Percentiles rank a stretch among this genome's conserved stretches.
Conservation (phyloP, 768 basidiomycete species). For the Pisolithus microcarpus region DNA sequence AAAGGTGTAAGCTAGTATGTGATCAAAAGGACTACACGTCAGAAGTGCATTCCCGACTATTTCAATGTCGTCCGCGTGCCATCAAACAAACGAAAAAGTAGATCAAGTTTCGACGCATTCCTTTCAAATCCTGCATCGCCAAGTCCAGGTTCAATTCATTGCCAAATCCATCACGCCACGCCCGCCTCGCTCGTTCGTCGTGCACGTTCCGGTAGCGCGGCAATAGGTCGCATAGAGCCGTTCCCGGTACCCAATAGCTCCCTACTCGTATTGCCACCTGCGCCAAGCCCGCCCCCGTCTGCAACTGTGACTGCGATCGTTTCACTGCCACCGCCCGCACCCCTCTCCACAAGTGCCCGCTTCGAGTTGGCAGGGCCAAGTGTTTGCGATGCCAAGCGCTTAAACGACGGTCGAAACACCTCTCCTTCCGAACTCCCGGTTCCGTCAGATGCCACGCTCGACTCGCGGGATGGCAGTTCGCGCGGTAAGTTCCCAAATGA, state of each 20-base stretch:
- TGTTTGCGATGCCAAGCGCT: slow-evolving; percentile 66
- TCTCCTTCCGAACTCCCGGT: slow-evolving; percentile 29
- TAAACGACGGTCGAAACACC: slow-evolving; percentile 54
- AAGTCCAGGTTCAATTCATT: not conserved
- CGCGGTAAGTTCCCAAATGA: slow-evolving; percentile 8
- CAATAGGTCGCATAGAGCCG: slow-evolving; percentile 18
- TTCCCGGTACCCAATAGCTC: slow-evolving; percentile 11
- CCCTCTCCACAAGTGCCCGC: slow-evolving; percentile 36
- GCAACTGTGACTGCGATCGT: slow-evolving; percentile 15
- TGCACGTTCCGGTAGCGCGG: slow-evolving; percentile 25
- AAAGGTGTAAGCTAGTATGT: no score
- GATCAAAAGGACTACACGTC: no score
- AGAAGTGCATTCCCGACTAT: no score
- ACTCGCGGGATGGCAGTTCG: slow-evolving; percentile 21
- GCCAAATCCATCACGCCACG: not conserved
- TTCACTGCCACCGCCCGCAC: slow-evolving; percentile 25
- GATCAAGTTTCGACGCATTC: no score
- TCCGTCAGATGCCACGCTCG: slow-evolving; percentile 26
- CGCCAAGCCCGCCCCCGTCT: not conserved
- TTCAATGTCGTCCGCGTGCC: no score
- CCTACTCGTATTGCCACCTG: not conserved
- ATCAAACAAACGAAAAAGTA: no score
- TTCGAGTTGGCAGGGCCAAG: slow-evolving; percentile 57
- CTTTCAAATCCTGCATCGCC: not conserved
- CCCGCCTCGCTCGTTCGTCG: slow-evolving; percentile 11